Conservation (phyloP, 805 yeast genomes). For the Yarrowia sp. region DNA sequence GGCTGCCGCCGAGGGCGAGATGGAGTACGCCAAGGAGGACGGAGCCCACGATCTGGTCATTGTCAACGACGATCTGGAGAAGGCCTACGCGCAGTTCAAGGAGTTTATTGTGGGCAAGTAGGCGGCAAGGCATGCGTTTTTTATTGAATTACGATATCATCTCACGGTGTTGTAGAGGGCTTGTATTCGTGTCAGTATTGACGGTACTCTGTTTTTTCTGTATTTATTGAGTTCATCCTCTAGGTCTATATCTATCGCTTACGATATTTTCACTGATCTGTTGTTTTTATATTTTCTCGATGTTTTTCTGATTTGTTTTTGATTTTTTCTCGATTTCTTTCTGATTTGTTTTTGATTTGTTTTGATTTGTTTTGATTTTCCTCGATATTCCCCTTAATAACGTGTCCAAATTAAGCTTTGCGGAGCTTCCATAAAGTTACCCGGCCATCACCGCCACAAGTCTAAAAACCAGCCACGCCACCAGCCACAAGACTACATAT, state of each 20-base stretch:
- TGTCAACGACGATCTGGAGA: slow-evolving; percentile 88
- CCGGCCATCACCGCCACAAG: slow-evolving; percentile 3
- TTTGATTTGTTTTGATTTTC: neutral
- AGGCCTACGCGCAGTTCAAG: slow-evolving; percentile 79
- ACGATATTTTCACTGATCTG: too few species aligned
- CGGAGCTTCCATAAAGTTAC: too few species aligned
- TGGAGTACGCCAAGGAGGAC: slow-evolving; percentile 74
- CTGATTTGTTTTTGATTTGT: neutral
- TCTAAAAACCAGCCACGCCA: slow-evolving; percentile 3
- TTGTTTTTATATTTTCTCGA: too few species aligned
- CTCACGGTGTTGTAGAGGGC: neutral
- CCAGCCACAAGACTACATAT: slow-evolving; percentile 16
- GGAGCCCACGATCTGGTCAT: slow-evolving; percentile 90
- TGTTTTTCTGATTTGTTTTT: neutral
- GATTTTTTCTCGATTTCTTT: neutral
- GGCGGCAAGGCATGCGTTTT: too few species aligned
- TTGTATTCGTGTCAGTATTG: too few species aligned
- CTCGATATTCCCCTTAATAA: neutral
- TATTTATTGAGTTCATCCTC: too few species aligned
- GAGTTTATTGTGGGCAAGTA: slow-evolving; percentile 45
- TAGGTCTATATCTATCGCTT: too few species aligned
- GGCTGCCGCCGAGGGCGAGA: slow-evolving; percentile 80
- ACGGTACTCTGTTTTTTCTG: too few species aligned
- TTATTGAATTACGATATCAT: too few species aligned
- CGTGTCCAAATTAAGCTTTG: too few species aligned